These are phyloP conservation scores for Candida maesae DNA, from an alignment of 805 yeast species.

Conservation along the genomic window DNA sequence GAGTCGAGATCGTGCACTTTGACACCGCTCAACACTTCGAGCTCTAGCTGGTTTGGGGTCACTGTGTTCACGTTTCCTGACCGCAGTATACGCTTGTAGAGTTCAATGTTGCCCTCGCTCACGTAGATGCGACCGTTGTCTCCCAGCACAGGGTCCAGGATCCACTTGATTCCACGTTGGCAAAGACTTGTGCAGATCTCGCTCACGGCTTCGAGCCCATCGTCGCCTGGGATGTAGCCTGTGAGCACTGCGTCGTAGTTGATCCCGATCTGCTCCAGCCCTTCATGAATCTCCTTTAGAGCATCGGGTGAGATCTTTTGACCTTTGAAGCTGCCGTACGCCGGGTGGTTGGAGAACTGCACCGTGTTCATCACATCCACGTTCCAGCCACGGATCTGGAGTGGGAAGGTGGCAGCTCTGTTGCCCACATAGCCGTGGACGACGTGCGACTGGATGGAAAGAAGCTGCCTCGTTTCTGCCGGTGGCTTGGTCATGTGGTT, in stretches of 20 bases:
- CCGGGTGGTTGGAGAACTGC: constrained; percentile 89
- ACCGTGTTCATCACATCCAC: constrained; percentile 88
- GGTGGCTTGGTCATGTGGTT: not conserved
- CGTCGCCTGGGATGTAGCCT: constrained; percentile 73
- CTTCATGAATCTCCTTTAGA: constrained; percentile 48
- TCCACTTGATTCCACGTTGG: constrained; percentile 42
- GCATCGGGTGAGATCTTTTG: constrained; percentile 42
- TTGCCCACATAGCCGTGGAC: constrained; percentile 96
- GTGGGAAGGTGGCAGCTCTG: constrained; percentile 84
- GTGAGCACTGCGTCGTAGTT: constrained; percentile 65
- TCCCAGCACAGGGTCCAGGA: constrained; percentile 90
- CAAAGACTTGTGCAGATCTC: constrained; percentile 35
- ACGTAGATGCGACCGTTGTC: constrained; percentile 86
- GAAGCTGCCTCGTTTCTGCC: constrained; percentile 23
- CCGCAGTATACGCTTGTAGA: constrained; percentile 45
- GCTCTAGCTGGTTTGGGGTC: constrained; percentile 75
- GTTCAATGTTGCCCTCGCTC: constrained; percentile 47
- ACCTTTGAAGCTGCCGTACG: constrained; percentile 70
- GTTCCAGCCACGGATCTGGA: constrained; percentile 87
- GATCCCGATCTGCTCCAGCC: constrained; percentile 46
- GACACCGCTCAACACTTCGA: constrained; percentile 53
- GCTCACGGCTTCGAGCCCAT: constrained; percentile 48
- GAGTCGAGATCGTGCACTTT: constrained; percentile 36
- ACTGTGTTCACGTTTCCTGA: constrained; percentile 44
- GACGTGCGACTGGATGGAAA: constrained; percentile 84